Conservation (phyloP, 2,329 filamentous ascomycete species). For the Alternaria sp. region DNA sequence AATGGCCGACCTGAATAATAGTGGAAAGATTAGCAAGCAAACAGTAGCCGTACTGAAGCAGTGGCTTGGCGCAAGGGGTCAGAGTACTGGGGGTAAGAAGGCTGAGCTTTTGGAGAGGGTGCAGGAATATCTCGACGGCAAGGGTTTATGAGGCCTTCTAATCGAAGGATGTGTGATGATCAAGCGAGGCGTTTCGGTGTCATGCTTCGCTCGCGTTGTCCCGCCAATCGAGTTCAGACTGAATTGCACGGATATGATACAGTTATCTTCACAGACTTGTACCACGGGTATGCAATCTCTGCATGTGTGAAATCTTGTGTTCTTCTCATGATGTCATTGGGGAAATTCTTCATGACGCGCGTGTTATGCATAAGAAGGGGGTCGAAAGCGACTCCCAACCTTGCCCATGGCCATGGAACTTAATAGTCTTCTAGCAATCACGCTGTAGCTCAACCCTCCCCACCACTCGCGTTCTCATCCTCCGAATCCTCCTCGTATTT, state of each 20-base stretch:
- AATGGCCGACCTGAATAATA: slow-evolving; percentile 53
- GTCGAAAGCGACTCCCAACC: neutral
- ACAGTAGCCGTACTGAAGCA: slow-evolving; percentile 44
- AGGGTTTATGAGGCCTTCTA: neutral
- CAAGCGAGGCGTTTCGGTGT: neutral
- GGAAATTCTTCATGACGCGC: neutral
- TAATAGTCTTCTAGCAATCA: neutral
- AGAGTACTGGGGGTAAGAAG: slow-evolving; percentile 43
- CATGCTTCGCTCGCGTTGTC: neutral
- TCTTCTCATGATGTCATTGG: neutral
- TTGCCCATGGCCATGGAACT: neutral
- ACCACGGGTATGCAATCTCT: neutral
- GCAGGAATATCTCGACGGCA: neutral
- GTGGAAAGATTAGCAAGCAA: slow-evolving; percentile 52
- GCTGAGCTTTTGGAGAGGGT: neutral
- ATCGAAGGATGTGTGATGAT: neutral
- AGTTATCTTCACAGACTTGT: neutral
- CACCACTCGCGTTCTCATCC: slow-evolving; percentile 44
- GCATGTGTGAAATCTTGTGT: neutral
- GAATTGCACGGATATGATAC: neutral
- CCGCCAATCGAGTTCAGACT: neutral
- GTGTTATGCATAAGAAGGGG: neutral
- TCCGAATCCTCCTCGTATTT: slow-evolving; percentile 45
- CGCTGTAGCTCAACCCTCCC: slow-evolving; percentile 31
- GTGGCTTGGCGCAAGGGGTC: slow-evolving; percentile 34